Conservation (phyloP, 257 asterid genomes). For the Lithospermum erythrorhizon region DNA sequence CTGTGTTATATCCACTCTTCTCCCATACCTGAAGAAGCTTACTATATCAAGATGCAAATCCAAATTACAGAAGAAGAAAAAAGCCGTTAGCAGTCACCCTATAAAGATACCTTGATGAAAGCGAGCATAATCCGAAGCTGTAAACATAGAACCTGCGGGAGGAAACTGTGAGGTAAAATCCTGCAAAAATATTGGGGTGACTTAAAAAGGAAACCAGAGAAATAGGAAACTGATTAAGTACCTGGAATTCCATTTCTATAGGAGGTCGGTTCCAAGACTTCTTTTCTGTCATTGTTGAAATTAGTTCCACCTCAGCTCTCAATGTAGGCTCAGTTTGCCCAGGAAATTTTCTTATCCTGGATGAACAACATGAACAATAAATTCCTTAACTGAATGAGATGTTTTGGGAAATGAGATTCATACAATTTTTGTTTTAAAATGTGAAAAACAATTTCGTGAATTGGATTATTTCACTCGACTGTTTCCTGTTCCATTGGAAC, state of each 20-base stretch:
- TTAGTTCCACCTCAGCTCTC: slow-evolving; percentile 97
- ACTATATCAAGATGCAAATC: slow-evolving; percentile 10
- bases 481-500: too few relatives aligned
- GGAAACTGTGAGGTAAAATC: slow-evolving; percentile 57
- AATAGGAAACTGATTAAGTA: slow-evolving; percentile 14
- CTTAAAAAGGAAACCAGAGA: background rate
- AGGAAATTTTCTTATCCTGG: slow-evolving; percentile 95
- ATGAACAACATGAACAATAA: slow-evolving; percentile 1
- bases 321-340: slow-evolving; percentile 98
- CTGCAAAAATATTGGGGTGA: background rate
- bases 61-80: background rate
- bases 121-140: slow-evolving; percentile 98
- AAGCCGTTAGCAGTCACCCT: background rate
- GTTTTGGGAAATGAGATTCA: background rate
- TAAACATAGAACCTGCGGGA: too few relatives aligned
- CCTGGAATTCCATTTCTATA: slow-evolving; percentile 99
- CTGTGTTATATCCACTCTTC: slow-evolving; percentile 97
- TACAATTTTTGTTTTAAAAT: too few relatives aligned
- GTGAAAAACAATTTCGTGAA: too few relatives aligned
- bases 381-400: too few relatives aligned
- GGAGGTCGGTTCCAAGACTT: slow-evolving; percentile 99
- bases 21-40: slow-evolving; percentile 80
- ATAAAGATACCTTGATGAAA: slow-evolving; percentile 66
- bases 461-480: too few relatives aligned
- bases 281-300: slow-evolving; percentile 90